Conservation (phyloP, 2,329 filamentous ascomycete species). For the Beauveria pseudobassiana region DNA sequence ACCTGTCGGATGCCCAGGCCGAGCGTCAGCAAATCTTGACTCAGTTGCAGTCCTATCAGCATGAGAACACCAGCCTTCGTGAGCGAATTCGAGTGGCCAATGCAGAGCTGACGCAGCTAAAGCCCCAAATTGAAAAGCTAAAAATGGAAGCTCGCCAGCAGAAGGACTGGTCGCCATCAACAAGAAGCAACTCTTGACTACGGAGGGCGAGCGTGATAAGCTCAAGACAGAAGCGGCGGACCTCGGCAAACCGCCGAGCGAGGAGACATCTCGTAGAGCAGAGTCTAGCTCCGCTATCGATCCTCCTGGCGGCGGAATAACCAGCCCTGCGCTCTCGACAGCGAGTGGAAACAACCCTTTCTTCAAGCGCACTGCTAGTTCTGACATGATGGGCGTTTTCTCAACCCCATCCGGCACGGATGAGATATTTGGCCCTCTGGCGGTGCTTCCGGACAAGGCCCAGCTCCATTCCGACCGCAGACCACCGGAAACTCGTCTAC, state of each 20-base stretch:
- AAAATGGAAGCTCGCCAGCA: slow-evolving; percentile 89
- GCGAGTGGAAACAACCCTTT: slow-evolving; percentile 88
- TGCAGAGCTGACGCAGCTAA: slow-evolving; percentile 72
- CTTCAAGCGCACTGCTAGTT: slow-evolving; percentile 65
- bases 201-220: slow-evolving; percentile 82
- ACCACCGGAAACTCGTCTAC: slow-evolving; percentile 49
- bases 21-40: slow-evolving; percentile 72
- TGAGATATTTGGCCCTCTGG: slow-evolving; percentile 67
- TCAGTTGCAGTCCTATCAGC: slow-evolving; percentile 76
- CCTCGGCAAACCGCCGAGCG: slow-evolving; percentile 54
- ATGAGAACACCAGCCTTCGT: slow-evolving; percentile 78
- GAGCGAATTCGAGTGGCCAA: slow-evolving; percentile 82
- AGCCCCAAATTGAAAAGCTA: slow-evolving; percentile 87
- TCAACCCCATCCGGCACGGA: slow-evolving; percentile 49
- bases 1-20: slow-evolving; percentile 69
- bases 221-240: slow-evolving; percentile 72
- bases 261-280: slow-evolving; percentile 47
- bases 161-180: slow-evolving; percentile 94
- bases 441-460: slow-evolving; percentile 31
- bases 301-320: slow-evolving; percentile 40
- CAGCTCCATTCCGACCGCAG: slow-evolving; percentile 40
- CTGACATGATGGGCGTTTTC: slow-evolving; percentile 51
- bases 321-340: slow-evolving; percentile 61
- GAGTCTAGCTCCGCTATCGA: slow-evolving; percentile 43
- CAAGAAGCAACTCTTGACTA: slow-evolving; percentile 91